Conservation (phyloP, 495 filamentous ascomycete genomes). For the Recurvomyces mirabilis region DNA sequence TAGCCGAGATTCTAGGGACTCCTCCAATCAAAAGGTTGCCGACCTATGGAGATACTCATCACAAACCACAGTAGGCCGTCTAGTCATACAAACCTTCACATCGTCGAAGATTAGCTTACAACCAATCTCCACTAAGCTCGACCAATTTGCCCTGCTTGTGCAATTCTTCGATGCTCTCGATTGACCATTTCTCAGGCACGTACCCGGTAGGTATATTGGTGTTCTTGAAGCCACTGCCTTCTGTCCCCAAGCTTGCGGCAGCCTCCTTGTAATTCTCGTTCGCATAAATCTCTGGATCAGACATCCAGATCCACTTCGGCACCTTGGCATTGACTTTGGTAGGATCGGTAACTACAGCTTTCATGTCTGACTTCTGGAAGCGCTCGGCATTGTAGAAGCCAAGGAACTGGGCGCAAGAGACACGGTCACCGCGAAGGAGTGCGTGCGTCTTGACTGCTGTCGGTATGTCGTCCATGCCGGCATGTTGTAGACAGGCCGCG, state of each 20-base stretch:
- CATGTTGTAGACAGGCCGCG: constrained; percentile 28
- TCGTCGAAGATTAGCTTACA: too few species aligned
- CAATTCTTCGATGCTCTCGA: constrained; percentile 4
- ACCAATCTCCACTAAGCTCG: constrained; percentile 8
- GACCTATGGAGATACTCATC: too few species aligned
- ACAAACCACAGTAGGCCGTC: too few species aligned
- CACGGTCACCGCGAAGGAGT: constrained; percentile 10
- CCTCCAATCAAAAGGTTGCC: too few species aligned
- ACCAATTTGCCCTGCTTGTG: constrained; percentile 3
- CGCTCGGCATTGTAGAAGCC: constrained; percentile 34
- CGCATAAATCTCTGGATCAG: constrained; percentile 51
- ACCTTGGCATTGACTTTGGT: constrained; percentile 42
- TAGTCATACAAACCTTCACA: too few species aligned
- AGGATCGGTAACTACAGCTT: constrained; percentile 44
- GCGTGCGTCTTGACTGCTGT: constrained; percentile 9
- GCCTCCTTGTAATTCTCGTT: constrained; percentile 37
- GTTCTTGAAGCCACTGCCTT: neutral
- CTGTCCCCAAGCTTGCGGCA: neutral
- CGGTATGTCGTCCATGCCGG: constrained; percentile 16
- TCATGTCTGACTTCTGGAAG: constrained; percentile 41
- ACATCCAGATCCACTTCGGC: constrained; percentile 48
- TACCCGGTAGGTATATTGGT: constrained; percentile 7
- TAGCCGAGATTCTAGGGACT: too few species aligned
- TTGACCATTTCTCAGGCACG: constrained; percentile 2
- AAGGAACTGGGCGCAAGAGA: constrained; percentile 14